Evolutionary conservation across 805 yeast species (phyloP), one percentile per base, ranked within the genome.

Genomic region (Saccharomycopsis capsularis): DNA sequence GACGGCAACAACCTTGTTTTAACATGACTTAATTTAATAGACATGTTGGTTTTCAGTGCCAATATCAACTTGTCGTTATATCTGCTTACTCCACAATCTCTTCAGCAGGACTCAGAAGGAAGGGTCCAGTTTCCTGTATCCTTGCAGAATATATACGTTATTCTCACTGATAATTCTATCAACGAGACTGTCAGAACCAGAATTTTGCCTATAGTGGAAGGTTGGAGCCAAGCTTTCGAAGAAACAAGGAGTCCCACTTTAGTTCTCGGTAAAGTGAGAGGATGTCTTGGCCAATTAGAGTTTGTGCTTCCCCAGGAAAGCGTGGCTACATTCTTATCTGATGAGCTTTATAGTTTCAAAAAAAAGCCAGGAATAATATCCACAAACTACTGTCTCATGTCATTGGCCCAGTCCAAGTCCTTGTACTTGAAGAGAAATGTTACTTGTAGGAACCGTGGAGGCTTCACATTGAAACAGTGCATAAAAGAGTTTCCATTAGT

Each of bases 401-500:
- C 44, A 9, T 40, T 40, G 34, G 24, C 21, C 21, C n/a, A 13
- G 6, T 39, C 21, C 24, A 27, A 18, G 7, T n/a, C 34, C 7
- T 19, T 40, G n/a, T 30, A 40, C n/a, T 15, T 11, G 9, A 40
- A 27, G 18, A 23, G 32, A 7, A 7, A 27, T 22, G 23, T 40
- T 21, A 4, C 19, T 24, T 40, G 44, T 16, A 16, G 19, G 9
- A 40, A 40, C 34, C 25, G 44, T 23, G 44, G 44, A 24, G 44
- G 44, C 5, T n/a, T 15, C 4, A 24, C 23, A 11, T 18, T 24
- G 15, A n/a, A 29, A 11, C 13, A 22, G 18, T 40, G 18, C 25
- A 4, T 32, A 4, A 40, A 24, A 29, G n/a, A 16, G 34, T 27
- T 40, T 13, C 32, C 32, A 13, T 27, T 27, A 13, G 13, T 27